Percentiles rank a stretch among this genome's conserved stretches.
Conservation (phyloP, 805 yeast genomes). For the Lipomyces spencermartinsiae region DNA sequence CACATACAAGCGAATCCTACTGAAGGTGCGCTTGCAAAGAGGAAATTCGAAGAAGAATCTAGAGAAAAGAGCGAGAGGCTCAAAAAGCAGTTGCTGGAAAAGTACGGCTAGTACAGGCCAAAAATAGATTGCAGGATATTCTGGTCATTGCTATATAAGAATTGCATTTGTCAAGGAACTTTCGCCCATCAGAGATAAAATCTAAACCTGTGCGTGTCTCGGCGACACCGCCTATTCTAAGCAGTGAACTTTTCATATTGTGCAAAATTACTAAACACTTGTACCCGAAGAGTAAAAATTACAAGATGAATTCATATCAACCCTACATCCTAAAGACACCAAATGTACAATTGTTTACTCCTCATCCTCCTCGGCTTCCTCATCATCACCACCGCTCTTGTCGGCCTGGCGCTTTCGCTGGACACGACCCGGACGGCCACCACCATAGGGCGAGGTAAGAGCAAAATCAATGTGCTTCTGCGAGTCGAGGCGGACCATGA, state of each 20-base stretch:
- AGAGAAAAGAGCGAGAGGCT: conserved; percentile 44
- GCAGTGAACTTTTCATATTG: conserved; percentile 6
- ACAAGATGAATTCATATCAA: conserved; percentile 5
- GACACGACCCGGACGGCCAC: conserved; percentile 99
- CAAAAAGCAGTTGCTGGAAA: conserved; percentile 47
- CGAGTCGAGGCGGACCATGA: conserved; percentile 99
- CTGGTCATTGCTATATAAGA: conserved; percentile 9
- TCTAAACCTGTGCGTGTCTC: conserved; percentile 17
- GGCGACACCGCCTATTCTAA: not conserved
- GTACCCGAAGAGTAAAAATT: conserved; percentile 1
- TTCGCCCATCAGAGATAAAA: conserved; percentile 15
- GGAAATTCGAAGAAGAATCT: conserved; percentile 46
- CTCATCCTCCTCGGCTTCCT: conserved; percentile 61
- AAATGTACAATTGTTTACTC: conserved; percentile 28
- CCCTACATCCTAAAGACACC: not conserved
- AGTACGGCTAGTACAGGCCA: conserved; percentile 48
- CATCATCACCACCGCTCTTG: conserved; percentile 72
- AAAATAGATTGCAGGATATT: conserved; percentile 18
- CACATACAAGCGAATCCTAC: conserved; percentile 57
- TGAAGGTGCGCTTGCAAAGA: conserved; percentile 49
- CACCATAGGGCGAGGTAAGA: conserved; percentile 99
- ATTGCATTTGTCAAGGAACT: conserved; percentile 29
- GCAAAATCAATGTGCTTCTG: conserved; percentile 99
- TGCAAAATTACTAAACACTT: conserved; percentile 6
- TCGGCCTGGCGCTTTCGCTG: conserved; percentile 80